Base-by-base conservation (phyloP, 306 rosid genomes). In the Pterocarpus macrocarpus region DNA sequence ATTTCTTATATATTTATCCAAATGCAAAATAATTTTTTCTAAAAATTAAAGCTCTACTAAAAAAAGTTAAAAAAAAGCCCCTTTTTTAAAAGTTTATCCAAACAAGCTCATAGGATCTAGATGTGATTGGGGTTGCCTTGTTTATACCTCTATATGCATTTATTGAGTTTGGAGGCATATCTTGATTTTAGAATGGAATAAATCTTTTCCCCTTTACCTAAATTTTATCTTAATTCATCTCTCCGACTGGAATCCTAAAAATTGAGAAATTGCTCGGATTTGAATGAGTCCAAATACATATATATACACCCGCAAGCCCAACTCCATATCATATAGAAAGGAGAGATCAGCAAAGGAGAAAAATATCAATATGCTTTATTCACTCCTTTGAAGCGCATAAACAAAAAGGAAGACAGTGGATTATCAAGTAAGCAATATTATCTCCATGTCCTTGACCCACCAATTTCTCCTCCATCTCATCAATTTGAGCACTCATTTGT, bases 361-460 rank as follows among this genome's bases (percentile, higher is more conserved):
- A 64, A 38, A 49, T 2, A 30, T 57, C 35, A 45, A 22, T 4
- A 50, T 80, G 28, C 52, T 78, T 81, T 76, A 64, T 35, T 17
- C 58, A 47, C 70, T 71, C 52, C 63, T 82, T 78, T 81, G 86
- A 78, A 86, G 78, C 86, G 91, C 95, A 89, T 85, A 68, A 83
- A 80, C 84, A 80, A 72, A 78, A 65, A 44, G 44, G 76, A 83
- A 71, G 81, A 71, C 14, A 82, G 85, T 91, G 90, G 91, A 85
- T 77, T 84, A 66, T 70, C 89, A 56, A 77, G 86, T 75, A 80
- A 81, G 92, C 90, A 85, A 83, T 73, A 73, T 85, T 13, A 13
- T 50, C n/a, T 71, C 82, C 57, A 64, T 65, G 43, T 65, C 43
- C 64, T 16, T 14, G 67, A 68, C 77, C 80, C 86, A 61, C 85